Evolutionary conservation across 768 basidiomycete genomes (phyloP).

Genomic region (Termitomyces sp.): DNA sequence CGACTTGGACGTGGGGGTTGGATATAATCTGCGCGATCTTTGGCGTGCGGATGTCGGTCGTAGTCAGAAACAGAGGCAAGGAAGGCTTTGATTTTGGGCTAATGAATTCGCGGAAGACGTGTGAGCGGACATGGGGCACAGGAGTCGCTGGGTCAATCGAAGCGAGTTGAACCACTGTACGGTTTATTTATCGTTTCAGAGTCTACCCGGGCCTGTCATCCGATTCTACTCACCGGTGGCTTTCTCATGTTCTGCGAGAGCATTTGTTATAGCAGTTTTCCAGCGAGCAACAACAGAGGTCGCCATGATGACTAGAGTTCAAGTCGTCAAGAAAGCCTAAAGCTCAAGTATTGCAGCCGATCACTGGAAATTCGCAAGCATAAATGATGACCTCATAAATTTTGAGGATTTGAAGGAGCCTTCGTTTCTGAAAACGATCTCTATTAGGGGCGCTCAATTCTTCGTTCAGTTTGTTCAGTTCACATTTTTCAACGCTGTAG

Average conservation of each 20-base stretch:
- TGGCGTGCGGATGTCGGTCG: slow-evolving; percentile 70
- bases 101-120: slow-evolving; percentile 59
- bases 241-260: slow-evolving; percentile 35
- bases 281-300: slow-evolving; percentile 34
- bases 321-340: background rate
- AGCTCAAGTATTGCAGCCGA: no score
- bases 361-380: background rate
- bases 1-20: slow-evolving; percentile 52
- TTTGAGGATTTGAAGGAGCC: no score
- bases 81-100: slow-evolving; percentile 34
- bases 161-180: slow-evolving; percentile 59
- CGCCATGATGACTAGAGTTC: slow-evolving; percentile 5
- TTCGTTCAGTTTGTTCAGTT: no score
- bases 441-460: no score
- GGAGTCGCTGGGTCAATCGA: slow-evolving; percentile 40
- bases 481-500: no score
- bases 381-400: background rate
- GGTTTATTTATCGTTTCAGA: background rate
- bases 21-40: slow-evolving; percentile 58
- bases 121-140: slow-evolving; percentile 61
- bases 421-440: no score
- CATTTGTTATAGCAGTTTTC: slow-evolving; percentile 41
- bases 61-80: slow-evolving; percentile 59
- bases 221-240: slow-evolving; percentile 28
- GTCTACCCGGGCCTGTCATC: background rate